These are phyloP conservation scores for Metschnikowia orientalis DNA, from an alignment of 805 yeast species.

Conservation along the genomic window DNA sequence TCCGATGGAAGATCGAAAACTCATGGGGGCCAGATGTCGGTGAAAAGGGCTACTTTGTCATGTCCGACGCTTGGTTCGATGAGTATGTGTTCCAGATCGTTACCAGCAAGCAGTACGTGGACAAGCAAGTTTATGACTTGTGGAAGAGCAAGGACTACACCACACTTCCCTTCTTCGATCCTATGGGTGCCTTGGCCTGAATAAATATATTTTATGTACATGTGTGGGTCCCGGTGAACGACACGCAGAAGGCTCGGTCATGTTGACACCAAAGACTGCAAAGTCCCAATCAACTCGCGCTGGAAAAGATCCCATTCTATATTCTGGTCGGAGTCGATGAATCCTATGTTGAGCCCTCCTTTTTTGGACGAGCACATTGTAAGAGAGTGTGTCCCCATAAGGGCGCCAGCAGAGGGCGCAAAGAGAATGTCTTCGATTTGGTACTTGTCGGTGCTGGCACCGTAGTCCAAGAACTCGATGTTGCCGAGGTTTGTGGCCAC, in stretches of 20 bases:
- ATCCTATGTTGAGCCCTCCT: slow-evolving; percentile 8
- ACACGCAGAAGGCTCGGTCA: neutral
- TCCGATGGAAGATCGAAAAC: slow-evolving; percentile 43
- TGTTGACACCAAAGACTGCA: slow-evolving; percentile 2
- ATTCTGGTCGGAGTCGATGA: slow-evolving; percentile 5
- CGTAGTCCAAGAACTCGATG: slow-evolving; percentile 5
- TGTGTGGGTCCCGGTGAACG: neutral
- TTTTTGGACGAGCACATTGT: slow-evolving; percentile 9
- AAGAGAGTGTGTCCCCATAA: slow-evolving; percentile 10
- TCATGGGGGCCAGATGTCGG: slow-evolving; percentile 43
- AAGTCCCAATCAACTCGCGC: slow-evolving; percentile 1
- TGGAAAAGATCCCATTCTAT: slow-evolving; percentile 10
- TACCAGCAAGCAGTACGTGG: slow-evolving; percentile 34
- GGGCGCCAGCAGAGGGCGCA: slow-evolving; percentile 9
- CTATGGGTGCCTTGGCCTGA: slow-evolving; percentile 42
- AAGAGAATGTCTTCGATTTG: slow-evolving; percentile 8
- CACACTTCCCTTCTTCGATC: slow-evolving; percentile 38
- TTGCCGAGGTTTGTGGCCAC: slow-evolving; percentile 9
- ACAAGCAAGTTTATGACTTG: slow-evolving; percentile 31
- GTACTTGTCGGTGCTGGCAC: slow-evolving; percentile 1
- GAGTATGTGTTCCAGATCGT: slow-evolving; percentile 42
- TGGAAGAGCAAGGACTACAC: slow-evolving; percentile 31
- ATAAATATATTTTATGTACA: neutral
- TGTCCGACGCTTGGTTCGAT: slow-evolving; percentile 43
- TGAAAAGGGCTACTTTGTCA: slow-evolving; percentile 38